phyloP scores from a whole-genome alignment of 2,329 filamentous ascomycete genomes.

The Bisporella sp. region DNA sequence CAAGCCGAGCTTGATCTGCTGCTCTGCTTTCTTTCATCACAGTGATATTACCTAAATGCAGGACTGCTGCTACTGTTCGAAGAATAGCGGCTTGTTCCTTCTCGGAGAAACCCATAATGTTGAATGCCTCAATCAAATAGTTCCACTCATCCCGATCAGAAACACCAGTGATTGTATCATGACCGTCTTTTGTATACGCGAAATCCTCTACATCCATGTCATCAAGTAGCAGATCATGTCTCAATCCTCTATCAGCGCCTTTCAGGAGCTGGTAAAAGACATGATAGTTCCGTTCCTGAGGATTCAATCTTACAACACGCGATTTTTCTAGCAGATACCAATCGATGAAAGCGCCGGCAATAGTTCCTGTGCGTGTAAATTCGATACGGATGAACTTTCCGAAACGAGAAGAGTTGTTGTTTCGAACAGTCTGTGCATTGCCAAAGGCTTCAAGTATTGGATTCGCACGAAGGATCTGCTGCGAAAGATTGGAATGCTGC shows the following conservation, averaged over 20 bases:
- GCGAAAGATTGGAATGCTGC: slow-evolving; percentile 78
- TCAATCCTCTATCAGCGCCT: slow-evolving; percentile 68
- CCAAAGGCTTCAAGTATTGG: slow-evolving; percentile 97
- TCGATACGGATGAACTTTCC: slow-evolving; percentile 99
- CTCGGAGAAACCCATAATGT: slow-evolving; percentile 86
- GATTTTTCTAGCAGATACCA: slow-evolving; percentile 99
- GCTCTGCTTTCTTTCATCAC: slow-evolving; percentile 87
- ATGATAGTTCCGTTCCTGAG: slow-evolving; percentile 91
- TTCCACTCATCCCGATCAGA: slow-evolving; percentile 91
- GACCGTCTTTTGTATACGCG: slow-evolving; percentile 83
- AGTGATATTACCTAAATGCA: slow-evolving; percentile 87
- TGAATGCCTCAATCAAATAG: slow-evolving; percentile 81
- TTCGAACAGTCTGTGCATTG: slow-evolving; percentile 94
- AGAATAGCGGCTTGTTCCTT: slow-evolving; percentile 79
- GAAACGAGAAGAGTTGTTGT: slow-evolving; percentile 97
- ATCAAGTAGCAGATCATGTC: slow-evolving; percentile 68
- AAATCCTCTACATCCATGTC: slow-evolving; percentile 78
- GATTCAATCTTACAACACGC: slow-evolving; percentile 83
- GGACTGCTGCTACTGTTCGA: slow-evolving; percentile 79
- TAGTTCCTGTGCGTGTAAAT: slow-evolving; percentile 80
- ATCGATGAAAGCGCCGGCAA: slow-evolving; percentile 93
- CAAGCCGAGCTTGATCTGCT: slow-evolving; percentile 81
- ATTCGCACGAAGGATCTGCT: slow-evolving; percentile 93
- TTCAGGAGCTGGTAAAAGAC: slow-evolving; percentile 93
- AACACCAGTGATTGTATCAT: slow-evolving; percentile 84